Percentiles rank a stretch among this genome's conserved stretches.
Conservation (phyloP, 345 rosid species). For the Cardamine occulta region DNA sequence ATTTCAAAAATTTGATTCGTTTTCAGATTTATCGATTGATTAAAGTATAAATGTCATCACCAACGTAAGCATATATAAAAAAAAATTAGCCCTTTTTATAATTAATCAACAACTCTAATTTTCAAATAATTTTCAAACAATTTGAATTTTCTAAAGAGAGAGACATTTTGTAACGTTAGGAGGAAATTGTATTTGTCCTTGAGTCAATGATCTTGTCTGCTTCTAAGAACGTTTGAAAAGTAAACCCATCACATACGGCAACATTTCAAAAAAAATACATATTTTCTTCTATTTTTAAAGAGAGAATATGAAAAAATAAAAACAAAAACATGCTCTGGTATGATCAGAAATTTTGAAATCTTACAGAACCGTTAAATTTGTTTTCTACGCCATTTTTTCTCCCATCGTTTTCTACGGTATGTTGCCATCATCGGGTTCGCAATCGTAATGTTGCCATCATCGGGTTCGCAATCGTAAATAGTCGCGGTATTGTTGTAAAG, state of each 20-base stretch:
- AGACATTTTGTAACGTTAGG: background rate
- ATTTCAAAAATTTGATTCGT: background rate
- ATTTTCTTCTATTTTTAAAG: background rate
- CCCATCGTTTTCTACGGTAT: too few species aligned
- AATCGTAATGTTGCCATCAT: too few species aligned
- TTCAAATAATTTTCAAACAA: conserved; percentile 17
- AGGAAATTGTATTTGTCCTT: conserved; percentile 10
- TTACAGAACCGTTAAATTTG: background rate
- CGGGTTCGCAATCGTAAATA: too few species aligned
- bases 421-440: too few species aligned
- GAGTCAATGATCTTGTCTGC: conserved; percentile 38
- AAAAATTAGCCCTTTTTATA: background rate
- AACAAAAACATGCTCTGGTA: background rate
- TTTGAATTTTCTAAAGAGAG: conserved; percentile 38
- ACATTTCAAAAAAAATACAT: background rate
- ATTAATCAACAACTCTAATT: conserved; percentile 4
- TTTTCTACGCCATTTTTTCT: too few species aligned
- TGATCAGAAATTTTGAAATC: background rate
- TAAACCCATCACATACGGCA: conserved; percentile 12
- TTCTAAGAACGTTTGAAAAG: conserved; percentile 39
- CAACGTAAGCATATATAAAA: background rate
- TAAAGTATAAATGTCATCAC: background rate
- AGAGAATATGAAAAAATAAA: background rate
- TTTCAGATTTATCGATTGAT: background rate
- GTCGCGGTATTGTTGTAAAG: too few species aligned